Conservation (phyloP, 257 asterid species). For the Anisodus acutangulus region DNA sequence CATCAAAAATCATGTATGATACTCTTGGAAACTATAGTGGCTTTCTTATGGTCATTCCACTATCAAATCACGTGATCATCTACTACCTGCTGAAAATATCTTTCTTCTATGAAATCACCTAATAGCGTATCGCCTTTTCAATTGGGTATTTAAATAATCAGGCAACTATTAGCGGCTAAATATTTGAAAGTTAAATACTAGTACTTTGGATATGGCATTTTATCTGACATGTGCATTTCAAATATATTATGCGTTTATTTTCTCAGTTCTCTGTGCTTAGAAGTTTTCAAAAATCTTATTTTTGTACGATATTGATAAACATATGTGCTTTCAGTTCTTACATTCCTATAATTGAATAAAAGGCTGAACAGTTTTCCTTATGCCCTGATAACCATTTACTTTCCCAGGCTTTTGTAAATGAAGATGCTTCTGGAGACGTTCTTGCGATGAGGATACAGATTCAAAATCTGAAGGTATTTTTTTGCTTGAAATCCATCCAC, state of each 20-base stretch:
- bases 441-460: conserved; percentile 79
- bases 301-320: neutral
- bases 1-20: conserved; percentile 74
- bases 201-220: conserved; percentile 2
- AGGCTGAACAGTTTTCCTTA: conserved; percentile 20
- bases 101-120: neutral
- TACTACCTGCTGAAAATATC: neutral
- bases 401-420: conserved; percentile 77
- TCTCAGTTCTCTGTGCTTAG: conserved; percentile 18
- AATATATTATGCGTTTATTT: neutral
- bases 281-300: neutral
- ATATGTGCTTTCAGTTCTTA: conserved; percentile 6
- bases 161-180: neutral
- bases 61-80: conserved; percentile 15
- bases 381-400: conserved; percentile 24
- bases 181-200: conserved; percentile 3
- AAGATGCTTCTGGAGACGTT: conserved; percentile 88
- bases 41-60: conserved; percentile 17
- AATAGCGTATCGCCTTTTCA: neutral
- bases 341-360: conserved; percentile 2
- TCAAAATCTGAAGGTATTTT: conserved; percentile 74
- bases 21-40: conserved; percentile 26
- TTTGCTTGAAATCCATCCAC: neutral
- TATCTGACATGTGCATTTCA: neutral
- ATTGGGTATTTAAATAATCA: neutral